Percentiles rank a stretch among this genome's conserved stretches.
phyloP scores from a whole-genome alignment of 352 stramenopile species.

The Saprolegnia diclina region DNA sequence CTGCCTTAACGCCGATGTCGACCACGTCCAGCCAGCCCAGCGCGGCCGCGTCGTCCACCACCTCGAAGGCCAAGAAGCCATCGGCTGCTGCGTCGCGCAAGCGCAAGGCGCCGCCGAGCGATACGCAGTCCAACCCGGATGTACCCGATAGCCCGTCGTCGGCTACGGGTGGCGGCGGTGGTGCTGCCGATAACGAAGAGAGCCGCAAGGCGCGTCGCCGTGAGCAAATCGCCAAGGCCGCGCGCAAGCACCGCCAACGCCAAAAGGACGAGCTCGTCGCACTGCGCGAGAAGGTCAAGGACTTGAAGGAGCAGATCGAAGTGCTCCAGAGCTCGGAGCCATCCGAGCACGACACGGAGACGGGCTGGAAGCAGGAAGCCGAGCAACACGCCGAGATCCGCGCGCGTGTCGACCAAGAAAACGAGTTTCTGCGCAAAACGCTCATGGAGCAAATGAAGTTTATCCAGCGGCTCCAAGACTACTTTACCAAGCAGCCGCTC shows the following conservation, averaged over 20 bases:
- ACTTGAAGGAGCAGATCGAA: constrained; percentile 86
- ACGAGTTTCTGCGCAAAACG: constrained; percentile 84
- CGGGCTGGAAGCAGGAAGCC: constrained; percentile 85
- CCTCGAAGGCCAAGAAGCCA: constrained; percentile 10
- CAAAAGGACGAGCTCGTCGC: constrained; percentile 86
- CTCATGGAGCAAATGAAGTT: constrained; percentile 91
- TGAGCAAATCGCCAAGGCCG: constrained; percentile 83
- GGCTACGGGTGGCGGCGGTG: constrained; percentile 1
- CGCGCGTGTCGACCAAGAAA: constrained; percentile 82
- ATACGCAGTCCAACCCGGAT: constrained; percentile 22
- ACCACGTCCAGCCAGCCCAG: constrained; percentile 12
- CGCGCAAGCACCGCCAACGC: constrained; percentile 79
- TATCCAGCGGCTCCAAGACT: constrained; percentile 84
- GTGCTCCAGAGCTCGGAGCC: constrained; percentile 83
- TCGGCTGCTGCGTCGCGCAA: constrained; percentile 14
- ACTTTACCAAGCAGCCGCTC: constrained; percentile 86
- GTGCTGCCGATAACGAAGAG: constrained; percentile 55
- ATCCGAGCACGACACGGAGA: constrained; percentile 84
- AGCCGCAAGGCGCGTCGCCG: constrained; percentile 82
- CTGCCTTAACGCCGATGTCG: constrained; percentile 14
- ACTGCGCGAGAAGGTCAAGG: constrained; percentile 81
- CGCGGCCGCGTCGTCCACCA: neutral
- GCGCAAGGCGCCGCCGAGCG: constrained; percentile 14
- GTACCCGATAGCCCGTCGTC: constrained; percentile 23
- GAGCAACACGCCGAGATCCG: constrained; percentile 85